phyloP scores from a whole-genome alignment of 768 basidiomycete genomes.

The Trametes punicea region DNA sequence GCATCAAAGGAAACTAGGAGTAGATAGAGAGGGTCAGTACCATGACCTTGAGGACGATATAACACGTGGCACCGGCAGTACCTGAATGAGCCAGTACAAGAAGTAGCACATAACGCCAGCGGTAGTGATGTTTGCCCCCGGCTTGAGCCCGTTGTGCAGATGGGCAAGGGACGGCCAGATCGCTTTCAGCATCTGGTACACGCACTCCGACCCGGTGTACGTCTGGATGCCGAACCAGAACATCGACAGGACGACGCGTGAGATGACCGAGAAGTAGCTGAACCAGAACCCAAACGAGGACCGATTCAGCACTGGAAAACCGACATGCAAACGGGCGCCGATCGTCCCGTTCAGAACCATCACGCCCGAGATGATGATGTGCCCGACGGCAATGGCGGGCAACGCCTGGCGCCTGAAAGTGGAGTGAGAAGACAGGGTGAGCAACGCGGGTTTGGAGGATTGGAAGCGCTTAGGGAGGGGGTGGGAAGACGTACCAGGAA shows the following conservation, averaged over 20 bases:
- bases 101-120: slow-evolving; percentile 72
- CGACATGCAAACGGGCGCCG: slow-evolving; percentile 73
- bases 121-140: slow-evolving; percentile 58
- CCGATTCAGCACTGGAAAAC: slow-evolving; percentile 76
- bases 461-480: too few relatives aligned
- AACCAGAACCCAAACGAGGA: slow-evolving; percentile 91
- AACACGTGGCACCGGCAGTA: not conserved
- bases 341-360: slow-evolving; percentile 78
- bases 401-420: slow-evolving; percentile 57
- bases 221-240: slow-evolving; percentile 83
- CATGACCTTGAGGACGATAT: not conserved
- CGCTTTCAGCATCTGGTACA: slow-evolving; percentile 80
- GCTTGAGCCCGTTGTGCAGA: slow-evolving; percentile 62
- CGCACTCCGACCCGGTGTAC: slow-evolving; percentile 56
- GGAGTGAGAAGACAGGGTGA: not conserved
- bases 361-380: slow-evolving; percentile 65
- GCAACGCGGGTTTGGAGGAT: not conserved
- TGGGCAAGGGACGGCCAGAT: slow-evolving; percentile 73
- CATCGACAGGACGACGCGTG: slow-evolving; percentile 70
- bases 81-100: slow-evolving; percentile 68
- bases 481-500: slow-evolving; percentile 48
- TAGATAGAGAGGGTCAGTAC: not conserved
- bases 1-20: slow-evolving; percentile 63
- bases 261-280: slow-evolving; percentile 81
- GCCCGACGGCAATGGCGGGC: slow-evolving; percentile 67